phyloP scores from a whole-genome alignment of 1,284 basidiomycete species.

The Fomitopsis palustris region DNA sequence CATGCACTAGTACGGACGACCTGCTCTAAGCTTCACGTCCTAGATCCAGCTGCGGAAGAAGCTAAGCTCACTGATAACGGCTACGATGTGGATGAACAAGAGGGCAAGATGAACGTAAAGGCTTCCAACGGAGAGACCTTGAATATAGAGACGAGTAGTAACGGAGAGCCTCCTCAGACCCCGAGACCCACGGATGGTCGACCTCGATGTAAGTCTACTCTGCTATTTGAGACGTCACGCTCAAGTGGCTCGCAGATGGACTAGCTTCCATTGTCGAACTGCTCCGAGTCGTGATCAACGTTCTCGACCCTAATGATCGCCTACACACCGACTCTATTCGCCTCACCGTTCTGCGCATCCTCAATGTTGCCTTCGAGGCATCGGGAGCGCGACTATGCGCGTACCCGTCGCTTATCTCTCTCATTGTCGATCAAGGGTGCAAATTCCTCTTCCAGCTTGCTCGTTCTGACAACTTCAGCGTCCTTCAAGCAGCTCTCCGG shows the following conservation, averaged over 20 bases:
- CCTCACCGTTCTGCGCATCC: constrained; percentile 82
- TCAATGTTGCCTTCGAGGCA: constrained; percentile 89
- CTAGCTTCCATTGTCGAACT: constrained; percentile 93
- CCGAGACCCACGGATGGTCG: constrained; percentile 2
- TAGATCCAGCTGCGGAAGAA: constrained; percentile 70
- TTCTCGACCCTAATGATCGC: constrained; percentile 92
- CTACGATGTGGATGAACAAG: constrained; percentile 49
- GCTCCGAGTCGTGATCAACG: constrained; percentile 90
- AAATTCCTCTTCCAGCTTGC: constrained; percentile 95
- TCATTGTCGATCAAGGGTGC: constrained; percentile 88
- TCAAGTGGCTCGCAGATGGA: constrained; percentile 53
- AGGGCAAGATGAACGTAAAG: constrained; percentile 56
- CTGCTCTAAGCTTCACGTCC: constrained; percentile 69
- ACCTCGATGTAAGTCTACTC: constrained; percentile 14
- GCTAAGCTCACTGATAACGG: constrained; percentile 50
- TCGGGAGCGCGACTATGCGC: constrained; percentile 73
- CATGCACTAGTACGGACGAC: constrained; percentile 81
- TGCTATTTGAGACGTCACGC: not conserved
- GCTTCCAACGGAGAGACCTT: constrained; percentile 1
- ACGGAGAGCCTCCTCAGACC: not conserved
- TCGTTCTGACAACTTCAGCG: constrained; percentile 79
- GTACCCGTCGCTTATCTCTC: constrained; percentile 69
- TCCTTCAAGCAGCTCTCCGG: constrained; percentile 81
- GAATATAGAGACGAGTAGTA: not conserved
- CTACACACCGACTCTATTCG: constrained; percentile 97